Percentiles rank a stretch among this genome's conserved stretches.
Evolutionary conservation across 2,329 filamentous ascomycete species (phyloP).

Genomic region (Colletotrichum coccodes): DNA sequence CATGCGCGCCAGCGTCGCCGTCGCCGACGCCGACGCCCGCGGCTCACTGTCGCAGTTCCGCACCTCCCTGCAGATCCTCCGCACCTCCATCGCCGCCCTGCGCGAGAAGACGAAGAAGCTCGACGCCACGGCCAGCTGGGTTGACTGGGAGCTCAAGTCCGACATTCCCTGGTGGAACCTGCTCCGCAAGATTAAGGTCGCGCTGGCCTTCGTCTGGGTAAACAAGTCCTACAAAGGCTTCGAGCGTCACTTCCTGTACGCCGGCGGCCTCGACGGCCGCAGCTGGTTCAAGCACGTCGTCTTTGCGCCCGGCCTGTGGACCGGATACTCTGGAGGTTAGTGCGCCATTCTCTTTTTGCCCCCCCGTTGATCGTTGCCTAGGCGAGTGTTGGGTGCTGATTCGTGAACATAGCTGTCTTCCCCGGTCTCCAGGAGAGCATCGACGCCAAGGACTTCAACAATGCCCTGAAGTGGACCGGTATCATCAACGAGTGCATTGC

Average conservation of each 20-base stretch:
- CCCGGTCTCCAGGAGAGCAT: slow-evolving; percentile 72
- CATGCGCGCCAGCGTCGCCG: slow-evolving; percentile 34
- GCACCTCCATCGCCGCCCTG: slow-evolving; percentile 49
- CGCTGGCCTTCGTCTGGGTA: slow-evolving; percentile 69
- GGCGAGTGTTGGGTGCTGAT: slow-evolving; percentile 25
- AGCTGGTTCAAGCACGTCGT: slow-evolving; percentile 96
- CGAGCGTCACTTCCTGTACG: slow-evolving; percentile 83
- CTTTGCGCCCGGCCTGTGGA: slow-evolving; percentile 92
- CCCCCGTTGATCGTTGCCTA: neutral
- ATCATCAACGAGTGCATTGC: slow-evolving; percentile 65
- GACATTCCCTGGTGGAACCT: slow-evolving; percentile 84
- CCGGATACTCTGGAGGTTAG: slow-evolving; percentile 83
- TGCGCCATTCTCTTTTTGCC: slow-evolving; percentile 26
- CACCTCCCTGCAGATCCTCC: slow-evolving; percentile 49
- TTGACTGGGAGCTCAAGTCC: slow-evolving; percentile 53
- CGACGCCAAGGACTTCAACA: slow-evolving; percentile 66
- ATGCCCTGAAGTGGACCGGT: slow-evolving; percentile 67
- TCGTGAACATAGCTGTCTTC: slow-evolving; percentile 60
- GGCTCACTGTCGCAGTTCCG: slow-evolving; percentile 53
- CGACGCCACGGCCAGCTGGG: slow-evolving; percentile 55
- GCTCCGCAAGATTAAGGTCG: slow-evolving; percentile 73
- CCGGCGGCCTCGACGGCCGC: slow-evolving; percentile 80
- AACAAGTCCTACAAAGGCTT: slow-evolving; percentile 88
- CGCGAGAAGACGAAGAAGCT: slow-evolving; percentile 53
- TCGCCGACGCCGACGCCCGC: slow-evolving; percentile 31